Conservation (phyloP, 2,329 filamentous ascomycete genomes). For the Pseudogymnoascus sp. region DNA sequence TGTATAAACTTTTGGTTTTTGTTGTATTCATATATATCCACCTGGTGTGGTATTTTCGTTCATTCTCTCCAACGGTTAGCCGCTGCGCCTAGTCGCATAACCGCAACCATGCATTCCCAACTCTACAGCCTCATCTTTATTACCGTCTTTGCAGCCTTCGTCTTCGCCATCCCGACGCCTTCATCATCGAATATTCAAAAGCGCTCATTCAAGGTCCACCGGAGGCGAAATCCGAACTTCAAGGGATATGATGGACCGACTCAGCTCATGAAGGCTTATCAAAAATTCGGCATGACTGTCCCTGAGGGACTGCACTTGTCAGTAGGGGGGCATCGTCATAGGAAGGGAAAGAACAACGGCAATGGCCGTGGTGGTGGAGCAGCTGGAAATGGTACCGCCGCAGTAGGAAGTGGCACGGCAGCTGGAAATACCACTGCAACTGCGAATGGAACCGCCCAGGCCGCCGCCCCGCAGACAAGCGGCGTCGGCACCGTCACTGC, state of each 20-base stretch:
- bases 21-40: neutral
- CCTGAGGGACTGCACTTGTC: slow-evolving; percentile 32
- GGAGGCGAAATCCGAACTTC: slow-evolving; percentile 38
- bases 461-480: slow-evolving; percentile 26
- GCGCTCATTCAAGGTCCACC: slow-evolving; percentile 28
- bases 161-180: neutral
- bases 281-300: slow-evolving; percentile 57
- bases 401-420: neutral
- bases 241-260: slow-evolving; percentile 48
- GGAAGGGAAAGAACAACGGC: neutral
- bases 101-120: neutral
- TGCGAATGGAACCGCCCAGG: slow-evolving; percentile 15
- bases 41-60: slow-evolving; percentile 1
- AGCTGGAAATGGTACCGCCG: slow-evolving; percentile 13
- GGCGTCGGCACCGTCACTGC: slow-evolving; percentile 54
- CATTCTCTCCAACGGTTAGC: slow-evolving; percentile 1
- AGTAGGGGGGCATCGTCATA: neutral
- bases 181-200: slow-evolving; percentile 19
- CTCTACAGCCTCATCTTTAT: slow-evolving; percentile 2
- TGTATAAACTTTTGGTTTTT: slow-evolving; percentile 7
- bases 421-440: slow-evolving; percentile 10
- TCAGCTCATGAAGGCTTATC: slow-evolving; percentile 54
- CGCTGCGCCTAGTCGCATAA: neutral
- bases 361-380: neutral
- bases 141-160: slow-evolving; percentile 2